These are phyloP conservation scores for Pyrrhoderma lamaoense DNA, from an alignment of 1,284 basidiomycete genomes.

Conservation along the genomic window DNA sequence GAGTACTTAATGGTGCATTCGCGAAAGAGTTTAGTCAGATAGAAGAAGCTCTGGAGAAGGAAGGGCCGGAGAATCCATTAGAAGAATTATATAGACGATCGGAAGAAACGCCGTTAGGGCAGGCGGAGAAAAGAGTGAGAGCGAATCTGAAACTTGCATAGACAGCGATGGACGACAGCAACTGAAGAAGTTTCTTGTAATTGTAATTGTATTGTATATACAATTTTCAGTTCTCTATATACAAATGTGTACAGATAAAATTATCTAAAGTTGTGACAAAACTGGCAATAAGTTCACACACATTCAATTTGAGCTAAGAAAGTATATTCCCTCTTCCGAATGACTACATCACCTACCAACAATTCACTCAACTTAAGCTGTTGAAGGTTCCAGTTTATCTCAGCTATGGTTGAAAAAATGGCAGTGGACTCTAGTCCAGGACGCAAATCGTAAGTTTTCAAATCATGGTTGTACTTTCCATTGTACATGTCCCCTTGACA, in stretches of 20 bases:
- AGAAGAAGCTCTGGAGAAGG: conserved; percentile 51
- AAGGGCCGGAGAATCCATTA: conserved; percentile 48
- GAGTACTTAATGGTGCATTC: conserved; percentile 55
- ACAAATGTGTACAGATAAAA: too few relatives aligned
- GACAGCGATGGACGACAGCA: conserved; percentile 19
- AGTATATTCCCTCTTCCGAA: background rate
- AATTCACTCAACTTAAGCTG: too few relatives aligned
- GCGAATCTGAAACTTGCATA: conserved; percentile 41
- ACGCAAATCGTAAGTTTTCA: conserved; percentile 53
- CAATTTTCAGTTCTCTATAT: conserved; percentile 18
- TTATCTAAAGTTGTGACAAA: too few relatives aligned
- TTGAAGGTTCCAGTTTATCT: too few relatives aligned
- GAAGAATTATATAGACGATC: conserved; percentile 45
- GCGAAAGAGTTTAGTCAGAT: conserved; percentile 48
- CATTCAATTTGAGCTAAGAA: background rate
- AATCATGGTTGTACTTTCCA: conserved; percentile 11
- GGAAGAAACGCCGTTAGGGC: conserved; percentile 45
- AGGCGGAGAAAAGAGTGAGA: conserved; percentile 54
- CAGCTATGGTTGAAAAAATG: conserved; percentile 41
- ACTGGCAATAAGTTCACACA: background rate
- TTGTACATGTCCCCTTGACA: conserved; percentile 10
- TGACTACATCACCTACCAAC: too few relatives aligned
- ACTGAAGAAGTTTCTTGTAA: background rate
- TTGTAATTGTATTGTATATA: too few relatives aligned
- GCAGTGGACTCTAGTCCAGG: conserved; percentile 57